Evolutionary conservation across 306 rosid species (phyloP), one percentile per base, ranked within the genome.

Genomic region (Lotus japonicus): DNA sequence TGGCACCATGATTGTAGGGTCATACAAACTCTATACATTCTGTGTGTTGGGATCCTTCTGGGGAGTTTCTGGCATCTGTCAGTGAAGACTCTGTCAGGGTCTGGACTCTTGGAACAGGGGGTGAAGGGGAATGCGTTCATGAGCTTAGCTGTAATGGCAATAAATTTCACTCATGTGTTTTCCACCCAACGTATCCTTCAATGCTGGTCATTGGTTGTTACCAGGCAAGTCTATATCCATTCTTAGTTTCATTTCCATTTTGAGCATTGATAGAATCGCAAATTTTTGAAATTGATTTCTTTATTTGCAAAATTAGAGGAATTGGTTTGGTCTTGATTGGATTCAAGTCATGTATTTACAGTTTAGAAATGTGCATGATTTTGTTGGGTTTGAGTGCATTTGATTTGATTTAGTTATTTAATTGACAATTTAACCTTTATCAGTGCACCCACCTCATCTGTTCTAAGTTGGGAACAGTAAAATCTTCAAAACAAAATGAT

Each of bases 71-170:
- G 28, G 97, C 99, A 60, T 94, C 99, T 45, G 91, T 90, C 28
- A 94, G 99, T 7, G 97, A 94, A 88, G 99, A 94, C 61, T 94
- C 95, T 5, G 99, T 94, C 70, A 84, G 95, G 79, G 96, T 94
- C 45, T 94, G 97, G 99, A 77, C 89, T 12, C 88, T 90, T 15
- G 95, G 97, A 72, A 51, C 92, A 0, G 99, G 99, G 56, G 73
- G 73, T 58, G 97, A 85, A 78, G 97, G 95, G 54, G 92, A 90
- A 19, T 86, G 96, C 8, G 87, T 85, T 74, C 99, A 90, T 9
- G 99, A 90, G 70, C 85, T 94, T 76, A 94, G 90, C 84, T 85
- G 95, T 66, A 90, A 80, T 18, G 97, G 99, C 74, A 82, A 82
- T 35, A 90, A 87, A 74, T 94, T 94, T 71, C 89, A 94, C 67